A percentile compares a stretch with the other conserved stretches of the same genome.
These are phyloP conservation scores for Iris macrosiphon DNA, from an alignment of 106 monocot genomes.

Conservation along the genomic window DNA sequence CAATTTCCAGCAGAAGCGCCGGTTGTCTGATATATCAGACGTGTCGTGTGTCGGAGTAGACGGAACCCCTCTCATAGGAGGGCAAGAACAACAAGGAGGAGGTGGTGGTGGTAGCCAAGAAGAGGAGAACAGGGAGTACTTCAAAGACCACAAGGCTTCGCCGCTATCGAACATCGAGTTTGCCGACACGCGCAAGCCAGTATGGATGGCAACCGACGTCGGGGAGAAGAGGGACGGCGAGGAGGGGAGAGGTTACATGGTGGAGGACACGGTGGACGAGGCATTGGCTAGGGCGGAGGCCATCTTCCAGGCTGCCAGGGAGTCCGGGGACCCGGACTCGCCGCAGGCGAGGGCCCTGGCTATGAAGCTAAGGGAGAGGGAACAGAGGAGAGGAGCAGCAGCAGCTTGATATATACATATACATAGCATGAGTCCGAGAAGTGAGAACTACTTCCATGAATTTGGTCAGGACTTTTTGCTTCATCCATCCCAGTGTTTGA, in stretches of 20 bases:
- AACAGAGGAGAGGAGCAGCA: background rate
- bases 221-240: slow-evolving; percentile 8
- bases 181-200: slow-evolving; percentile 51
- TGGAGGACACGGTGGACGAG: slow-evolving; percentile 39
- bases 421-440: too few relatives aligned
- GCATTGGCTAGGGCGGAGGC: slow-evolving; percentile 37
- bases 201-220: slow-evolving; percentile 26
- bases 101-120: background rate
- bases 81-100: background rate
- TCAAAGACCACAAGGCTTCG: slow-evolving; percentile 50
- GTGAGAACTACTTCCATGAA: too few relatives aligned
- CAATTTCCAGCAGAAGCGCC: slow-evolving; percentile 49
- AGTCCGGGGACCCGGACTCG: slow-evolving; percentile 33
- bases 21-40: background rate
- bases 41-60: slow-evolving; percentile 33
- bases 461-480: too few relatives aligned
- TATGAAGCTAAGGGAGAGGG: slow-evolving; percentile 12
- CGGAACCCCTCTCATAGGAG: slow-evolving; percentile 4
- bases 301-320: slow-evolving; percentile 30
- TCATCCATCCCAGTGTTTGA: too few relatives aligned
- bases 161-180: slow-evolving; percentile 43
- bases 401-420: too few relatives aligned
- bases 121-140: slow-evolving; percentile 35
- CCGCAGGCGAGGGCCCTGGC: slow-evolving; percentile 36
- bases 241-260: slow-evolving; percentile 1